Base-by-base conservation (phyloP, 2,329 filamentous ascomycete species). In the Apiospora saccharicola region DNA sequence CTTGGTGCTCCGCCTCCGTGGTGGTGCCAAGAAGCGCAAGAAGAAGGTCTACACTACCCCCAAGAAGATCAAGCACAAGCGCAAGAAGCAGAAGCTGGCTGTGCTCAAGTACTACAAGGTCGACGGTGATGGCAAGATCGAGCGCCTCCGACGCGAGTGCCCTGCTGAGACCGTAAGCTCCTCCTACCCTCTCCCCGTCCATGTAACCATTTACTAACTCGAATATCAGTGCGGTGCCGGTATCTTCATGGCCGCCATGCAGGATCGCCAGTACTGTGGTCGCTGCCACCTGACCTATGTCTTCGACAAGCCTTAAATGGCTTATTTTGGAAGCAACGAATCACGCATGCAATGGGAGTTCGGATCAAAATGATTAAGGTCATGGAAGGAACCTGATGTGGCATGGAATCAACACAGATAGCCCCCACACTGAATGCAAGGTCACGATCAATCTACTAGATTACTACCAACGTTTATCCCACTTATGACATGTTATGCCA, bases 61-160 rank as follows among this genome's bases (percentile, higher is more conserved):
- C 86, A 99, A 99, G 95, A 99, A 99, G 95, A 99, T 99, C 93
- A 99, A 99, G 96, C 96, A 99, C 93, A 99, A 99, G 95, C 93
- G 95, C 90, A 99, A 98, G 95, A 99, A 99, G 96, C 98, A 94
- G 92, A 99, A 99, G 93, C 90, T 99, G 86, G 96, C 96, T 83
- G 96, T 99, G 81, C 95, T 99, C 87, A 99, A 99, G 93, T 99
- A 99, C 94, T 99, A 99, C 94, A 99, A 99, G 94, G 96, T 99
- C 82, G 96, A 98, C 87, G 94, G 94, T 82, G 96, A 99, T 83
- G 96, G 97, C 88, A 98, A 98, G 93, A 98, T 99, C 82, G 96
- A 99, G 93, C 96, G 96, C 84, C 93, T 99, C 80, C 92, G 97
- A 85, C 92, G 96, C 87, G 97, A 99, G 92, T 99, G 96, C 90